Base-by-base conservation (phyloP, 2,329 filamentous ascomycete genomes). In the Fusarium odoratissimum region DNA sequence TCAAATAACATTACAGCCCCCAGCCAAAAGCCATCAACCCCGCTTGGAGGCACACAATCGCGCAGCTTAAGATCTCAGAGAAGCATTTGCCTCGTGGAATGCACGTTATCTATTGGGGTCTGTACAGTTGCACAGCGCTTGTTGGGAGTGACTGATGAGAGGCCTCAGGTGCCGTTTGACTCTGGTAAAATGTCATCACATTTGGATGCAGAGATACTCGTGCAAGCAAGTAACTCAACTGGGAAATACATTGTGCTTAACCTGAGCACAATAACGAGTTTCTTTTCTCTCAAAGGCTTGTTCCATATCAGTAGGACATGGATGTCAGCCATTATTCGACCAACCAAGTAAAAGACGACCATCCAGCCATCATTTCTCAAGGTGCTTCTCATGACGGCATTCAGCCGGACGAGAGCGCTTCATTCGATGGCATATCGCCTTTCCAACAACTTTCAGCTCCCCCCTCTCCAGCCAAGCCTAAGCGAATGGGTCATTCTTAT, bases 321-420 rank as follows among this genome's bases (percentile, higher is more conserved):
- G 49, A 41, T 64, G 46, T 37, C 46, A 65, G 38, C 51, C 58
- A 45, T 60, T 25, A 69, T 49, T 40, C 41, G 28, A 41, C 63
- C 59, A 72, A 64, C 69, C 56, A 61, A 37, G 41, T 49, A 41
- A 51, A 51, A 31, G 16, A 21, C 69, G 70, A 48, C 64, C 41
- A 52, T 35, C 66, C 60, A 72, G 70, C 69, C 69, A 73, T 72
- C 69, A 73, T 72, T 72, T 73, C 70, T 73, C 35, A 51, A 28
- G 31, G 44, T 52, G 45, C 28, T 55, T 23, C 48, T 52, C 49
- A 72, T 72, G 58, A 64, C 69, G 64, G 64, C 69, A 72, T 72
- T 25, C 56, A 48, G 48, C 35, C 21, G 38, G 28, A 42, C 40
- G 31, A 60, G 45, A 51, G 48, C n/a, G 37, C 31, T 57, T n/a